Conservation (phyloP, 2,329 filamentous ascomycete genomes). For the Ceratocystis smalleyi region DNA sequence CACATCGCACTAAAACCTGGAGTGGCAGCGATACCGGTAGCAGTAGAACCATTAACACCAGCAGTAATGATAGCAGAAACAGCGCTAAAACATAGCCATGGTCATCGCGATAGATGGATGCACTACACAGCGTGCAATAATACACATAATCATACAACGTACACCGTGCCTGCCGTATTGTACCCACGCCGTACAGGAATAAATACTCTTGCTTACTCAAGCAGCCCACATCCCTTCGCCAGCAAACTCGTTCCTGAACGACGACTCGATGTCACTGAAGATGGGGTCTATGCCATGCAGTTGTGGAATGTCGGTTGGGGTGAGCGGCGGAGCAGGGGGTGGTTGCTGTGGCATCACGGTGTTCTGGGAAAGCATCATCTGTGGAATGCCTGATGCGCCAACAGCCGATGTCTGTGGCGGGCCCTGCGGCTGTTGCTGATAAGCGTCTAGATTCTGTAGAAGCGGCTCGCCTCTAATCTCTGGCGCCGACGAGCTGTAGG, state of each 20-base stretch:
- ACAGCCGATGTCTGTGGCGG: slow-evolving; percentile 13
- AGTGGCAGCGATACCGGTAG: no score
- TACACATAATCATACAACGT: neutral
- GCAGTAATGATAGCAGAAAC: no score
- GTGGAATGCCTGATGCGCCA: neutral
- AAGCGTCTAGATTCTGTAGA: neutral
- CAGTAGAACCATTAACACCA: no score
- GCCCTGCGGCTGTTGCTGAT: neutral
- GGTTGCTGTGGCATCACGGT: neutral
- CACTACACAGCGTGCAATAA: neutral
- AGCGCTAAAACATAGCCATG: no score
- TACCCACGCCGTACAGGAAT: neutral
- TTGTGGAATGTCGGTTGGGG: slow-evolving; percentile 1
- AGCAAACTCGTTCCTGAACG: slow-evolving; percentile 24
- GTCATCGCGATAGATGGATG: no score
- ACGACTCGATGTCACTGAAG: slow-evolving; percentile 22
- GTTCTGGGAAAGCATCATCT: neutral
- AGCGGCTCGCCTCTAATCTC: neutral
- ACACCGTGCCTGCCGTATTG: neutral
- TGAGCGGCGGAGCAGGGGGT: neutral
- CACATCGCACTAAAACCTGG: neutral
- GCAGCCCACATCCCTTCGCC: slow-evolving; percentile 24
- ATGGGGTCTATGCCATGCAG: slow-evolving; percentile 27
- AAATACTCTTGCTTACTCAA: neutral
- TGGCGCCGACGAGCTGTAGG: neutral